Evolutionary conservation across 495 filamentous ascomycete species (phyloP), one percentile per base, ranked within the genome.

Genomic region (Aspergillus homomorphus): DNA sequence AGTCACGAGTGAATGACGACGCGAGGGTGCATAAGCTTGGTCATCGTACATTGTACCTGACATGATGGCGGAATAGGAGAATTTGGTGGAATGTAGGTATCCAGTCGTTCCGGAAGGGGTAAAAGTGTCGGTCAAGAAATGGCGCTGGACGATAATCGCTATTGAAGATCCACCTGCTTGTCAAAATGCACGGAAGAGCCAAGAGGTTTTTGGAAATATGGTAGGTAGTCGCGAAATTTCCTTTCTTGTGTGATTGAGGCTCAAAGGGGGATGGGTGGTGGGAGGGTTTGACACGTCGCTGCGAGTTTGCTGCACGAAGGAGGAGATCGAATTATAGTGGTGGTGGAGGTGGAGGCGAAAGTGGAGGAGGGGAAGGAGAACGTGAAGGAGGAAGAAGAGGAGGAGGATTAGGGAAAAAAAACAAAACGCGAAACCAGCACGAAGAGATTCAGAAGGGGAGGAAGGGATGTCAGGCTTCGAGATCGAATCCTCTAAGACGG

Each of bases 31-130:
- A 73, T 80, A 78, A 62, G 76, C 71, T 56, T 79, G 69, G 58
- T 79, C 77, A 60, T 79, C 76, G 60, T 81, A 79, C 66, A 75
- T 77, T 46, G 75, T 69, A 45, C 73, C 64, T 43, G 76, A 69
- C 77, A 80, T 83, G 67, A 66, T 75, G 62, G 45, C 69, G 59
- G 38, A 56, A 30, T 45, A 57, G 53, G 45, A 44, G 18, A 50
- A 51, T 52, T 59, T 49, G 41, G 45, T 53, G 54, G 62, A 66
- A 67, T 60, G 64, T 56, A 2, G 64, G 50, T 59, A 51, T 51
- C 41, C 56, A 61, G 18, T 18, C 23, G n/a, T 44, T 45, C 51
- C 58, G 52, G 41, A 55, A 55, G 24, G 45, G 45, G 45, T 23
- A 41, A 53, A 61, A 59, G 38, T 59, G 56, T 59, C 54, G 59